phyloP scores from a whole-genome alignment of 495 filamentous ascomycete genomes.

The Xylaria castorea region DNA sequence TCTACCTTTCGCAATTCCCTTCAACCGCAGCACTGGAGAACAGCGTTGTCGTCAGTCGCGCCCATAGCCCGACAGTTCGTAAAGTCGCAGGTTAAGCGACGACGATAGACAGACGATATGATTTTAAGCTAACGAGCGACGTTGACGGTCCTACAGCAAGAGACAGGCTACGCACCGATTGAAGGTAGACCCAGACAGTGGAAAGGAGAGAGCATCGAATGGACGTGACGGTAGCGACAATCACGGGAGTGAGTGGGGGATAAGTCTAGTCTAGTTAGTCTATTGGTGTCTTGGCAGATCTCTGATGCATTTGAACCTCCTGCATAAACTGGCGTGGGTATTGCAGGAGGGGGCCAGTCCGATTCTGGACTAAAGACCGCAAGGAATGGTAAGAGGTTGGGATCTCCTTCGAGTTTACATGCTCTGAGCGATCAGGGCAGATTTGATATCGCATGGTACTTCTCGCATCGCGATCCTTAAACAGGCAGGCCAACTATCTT shows the following conservation, averaged over 20 bases:
- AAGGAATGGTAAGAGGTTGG: slow-evolving; percentile 7
- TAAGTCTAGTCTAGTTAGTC: slow-evolving; percentile 26
- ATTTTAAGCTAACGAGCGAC: neutral
- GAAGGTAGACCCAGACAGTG: slow-evolving; percentile 9
- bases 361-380: slow-evolving; percentile 3
- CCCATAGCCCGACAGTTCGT: slow-evolving; percentile 30
- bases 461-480: neutral
- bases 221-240: slow-evolving; percentile 9
- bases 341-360: slow-evolving; percentile 23
- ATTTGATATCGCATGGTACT: neutral
- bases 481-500: slow-evolving; percentile 6
- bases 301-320: slow-evolving; percentile 28
- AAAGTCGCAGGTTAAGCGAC: neutral
- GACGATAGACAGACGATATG: neutral
- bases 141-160: neutral
- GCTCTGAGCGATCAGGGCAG: slow-evolving; percentile 1
- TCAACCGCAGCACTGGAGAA: slow-evolving; percentile 30
- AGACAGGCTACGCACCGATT: neutral
- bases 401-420: neutral
- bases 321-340: slow-evolving; percentile 18
- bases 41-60: slow-evolving; percentile 30
- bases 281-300: slow-evolving; percentile 43
- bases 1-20: slow-evolving; percentile 30
- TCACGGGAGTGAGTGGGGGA: slow-evolving; percentile 20
- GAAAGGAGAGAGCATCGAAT: slow-evolving; percentile 7